Evolutionary conservation across 495 filamentous ascomycete species (phyloP).

Genomic region (Lasiosphaeria miniovina): DNA sequence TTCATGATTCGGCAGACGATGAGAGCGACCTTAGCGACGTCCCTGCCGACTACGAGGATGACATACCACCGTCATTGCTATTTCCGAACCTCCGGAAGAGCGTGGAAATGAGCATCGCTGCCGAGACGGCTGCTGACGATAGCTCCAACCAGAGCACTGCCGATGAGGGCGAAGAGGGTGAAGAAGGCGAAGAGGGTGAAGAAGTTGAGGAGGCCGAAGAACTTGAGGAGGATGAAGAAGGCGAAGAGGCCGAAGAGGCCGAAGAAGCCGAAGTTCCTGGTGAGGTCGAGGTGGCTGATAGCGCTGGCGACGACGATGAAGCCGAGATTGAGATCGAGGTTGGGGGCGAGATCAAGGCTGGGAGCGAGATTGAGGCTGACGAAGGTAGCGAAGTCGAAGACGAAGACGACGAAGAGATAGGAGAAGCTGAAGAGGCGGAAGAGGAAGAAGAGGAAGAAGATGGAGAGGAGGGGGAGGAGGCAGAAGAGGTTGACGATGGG

Average conservation of each 20-base stretch:
- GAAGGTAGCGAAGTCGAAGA: slow-evolving; percentile 13
- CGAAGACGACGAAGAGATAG: slow-evolving; percentile 23
- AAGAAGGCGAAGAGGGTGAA: background rate
- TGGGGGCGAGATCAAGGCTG: slow-evolving; percentile 1
- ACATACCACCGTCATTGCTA: slow-evolving; percentile 42
- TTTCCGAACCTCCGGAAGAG: slow-evolving; percentile 44
- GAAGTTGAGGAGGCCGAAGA: background rate
- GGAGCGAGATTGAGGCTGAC: slow-evolving; percentile 2
- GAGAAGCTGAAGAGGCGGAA: slow-evolving; percentile 26
- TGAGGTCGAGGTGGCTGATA: slow-evolving; percentile 11
- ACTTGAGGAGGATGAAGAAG: background rate
- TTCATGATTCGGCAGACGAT: slow-evolving; percentile 75
- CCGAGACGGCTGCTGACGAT: slow-evolving; percentile 12
- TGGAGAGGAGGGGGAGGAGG: slow-evolving; percentile 19
- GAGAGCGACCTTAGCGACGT: slow-evolving; percentile 78
- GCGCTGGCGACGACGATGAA: slow-evolving; percentile 10
- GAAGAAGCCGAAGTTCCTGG: slow-evolving; percentile 3
- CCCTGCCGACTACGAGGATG: slow-evolving; percentile 49
- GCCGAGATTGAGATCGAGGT: background rate
- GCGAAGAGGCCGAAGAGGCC: slow-evolving; percentile 4
- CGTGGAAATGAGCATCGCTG: slow-evolving; percentile 23
- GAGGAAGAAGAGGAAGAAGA: slow-evolving; percentile 17
- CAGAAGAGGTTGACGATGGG: slow-evolving; percentile 20
- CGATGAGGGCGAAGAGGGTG: slow-evolving; percentile 24
- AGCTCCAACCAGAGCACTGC: slow-evolving; percentile 19